These are phyloP conservation scores for Rubia occidens DNA, from an alignment of 305 asterid species.

Conservation along the genomic window DNA sequence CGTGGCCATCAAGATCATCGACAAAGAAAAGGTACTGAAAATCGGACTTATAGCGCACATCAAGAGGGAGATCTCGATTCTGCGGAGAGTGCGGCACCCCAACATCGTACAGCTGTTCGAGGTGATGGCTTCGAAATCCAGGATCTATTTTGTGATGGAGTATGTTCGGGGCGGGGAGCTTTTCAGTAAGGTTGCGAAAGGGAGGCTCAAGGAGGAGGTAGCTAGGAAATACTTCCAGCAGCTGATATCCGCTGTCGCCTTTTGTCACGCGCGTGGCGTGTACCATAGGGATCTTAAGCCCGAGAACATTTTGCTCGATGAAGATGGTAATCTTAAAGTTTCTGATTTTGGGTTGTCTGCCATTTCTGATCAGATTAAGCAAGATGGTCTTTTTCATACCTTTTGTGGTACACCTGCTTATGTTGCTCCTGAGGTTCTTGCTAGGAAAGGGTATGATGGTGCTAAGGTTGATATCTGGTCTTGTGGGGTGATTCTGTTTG, in stretches of 20 bases:
- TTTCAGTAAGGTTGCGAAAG: conserved; percentile 76
- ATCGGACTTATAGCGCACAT: conserved; percentile 60
- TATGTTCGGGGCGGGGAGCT: conserved; percentile 82
- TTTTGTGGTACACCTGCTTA: conserved; percentile 91
- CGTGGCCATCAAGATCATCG: conserved; percentile 78
- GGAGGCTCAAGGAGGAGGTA: conserved; percentile 66
- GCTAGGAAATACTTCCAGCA: conserved; percentile 74
- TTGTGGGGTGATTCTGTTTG: conserved; percentile 77
- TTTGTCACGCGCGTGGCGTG: conserved; percentile 87
- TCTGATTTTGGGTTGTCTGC: conserved; percentile 86
- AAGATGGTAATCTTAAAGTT: conserved; percentile 70
- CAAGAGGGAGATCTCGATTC: conserved; percentile 78
- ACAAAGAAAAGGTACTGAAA: conserved; percentile 67
- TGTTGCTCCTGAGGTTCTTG: conserved; percentile 86
- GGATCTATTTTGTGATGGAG: conserved; percentile 76
- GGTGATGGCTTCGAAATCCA: conserved; percentile 81
- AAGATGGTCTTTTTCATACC: conserved; percentile 77
- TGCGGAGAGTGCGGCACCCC: conserved; percentile 70
- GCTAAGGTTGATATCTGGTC: conserved; percentile 90
- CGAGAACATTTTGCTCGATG: conserved; percentile 70
- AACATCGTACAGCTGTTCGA: conserved; percentile 73
- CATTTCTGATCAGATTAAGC: conserved; percentile 76
- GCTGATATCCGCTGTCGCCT: conserved; percentile 65
- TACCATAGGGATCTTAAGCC: conserved; percentile 86
- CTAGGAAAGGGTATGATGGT: conserved; percentile 70